Evolutionary conservation across 192 early-diverging fungal genomes (phyloP).

Genomic region (Funneliformis mosseae): DNA sequence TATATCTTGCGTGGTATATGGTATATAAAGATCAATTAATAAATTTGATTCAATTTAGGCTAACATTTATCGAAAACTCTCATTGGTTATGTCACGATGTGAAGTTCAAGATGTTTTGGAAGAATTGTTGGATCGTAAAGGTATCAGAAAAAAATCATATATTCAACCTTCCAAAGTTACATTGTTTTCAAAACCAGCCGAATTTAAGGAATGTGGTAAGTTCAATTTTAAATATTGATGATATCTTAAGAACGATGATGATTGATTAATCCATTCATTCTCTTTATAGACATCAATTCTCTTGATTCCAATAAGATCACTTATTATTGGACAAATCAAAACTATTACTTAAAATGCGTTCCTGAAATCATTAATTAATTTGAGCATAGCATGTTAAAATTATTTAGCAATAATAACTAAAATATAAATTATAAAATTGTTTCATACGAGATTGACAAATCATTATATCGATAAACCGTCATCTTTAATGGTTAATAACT

Average conservation of each 20-base stretch:
- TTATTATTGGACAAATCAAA: conserved; percentile 19
- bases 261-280: background rate
- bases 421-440: too few relatives aligned
- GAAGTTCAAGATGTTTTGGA: conserved; percentile 36
- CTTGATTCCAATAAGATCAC: conserved; percentile 27
- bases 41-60: conserved; percentile 11
- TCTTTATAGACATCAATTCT: background rate
- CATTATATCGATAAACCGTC: too few relatives aligned
- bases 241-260: background rate
- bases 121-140: conserved; percentile 25
- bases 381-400: too few relatives aligned
- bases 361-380: background rate
- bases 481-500: too few relatives aligned
- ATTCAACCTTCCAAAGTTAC: conserved; percentile 32
- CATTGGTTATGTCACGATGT: conserved; percentile 35
- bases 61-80: conserved; percentile 35
- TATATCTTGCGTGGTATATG: background rate
- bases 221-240: background rate
- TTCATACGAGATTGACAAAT: too few relatives aligned
- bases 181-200: conserved; percentile 30
- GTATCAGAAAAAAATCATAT: conserved; percentile 4
- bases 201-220: conserved; percentile 34
- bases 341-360: conserved; percentile 22
- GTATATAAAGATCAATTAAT: background rate
- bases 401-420: too few relatives aligned